Conservation (phyloP, 2,329 filamentous ascomycete genomes). For the Paecilomyces sp. region DNA sequence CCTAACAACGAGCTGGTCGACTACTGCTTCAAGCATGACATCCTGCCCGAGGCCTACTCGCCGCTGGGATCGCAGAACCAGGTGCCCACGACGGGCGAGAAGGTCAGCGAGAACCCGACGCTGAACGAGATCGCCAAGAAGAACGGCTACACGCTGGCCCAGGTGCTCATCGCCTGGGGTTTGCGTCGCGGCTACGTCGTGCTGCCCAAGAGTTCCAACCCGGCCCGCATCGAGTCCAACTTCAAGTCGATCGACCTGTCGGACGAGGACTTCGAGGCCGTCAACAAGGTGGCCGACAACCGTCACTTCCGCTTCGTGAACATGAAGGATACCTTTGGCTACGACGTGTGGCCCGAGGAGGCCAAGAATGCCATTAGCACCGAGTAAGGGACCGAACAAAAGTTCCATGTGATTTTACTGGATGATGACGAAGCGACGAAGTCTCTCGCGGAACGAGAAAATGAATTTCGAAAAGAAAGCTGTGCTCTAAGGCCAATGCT, state of each 20-base stretch:
- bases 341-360: constrained; percentile 62
- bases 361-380: constrained; percentile 7
- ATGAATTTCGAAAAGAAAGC: background rate
- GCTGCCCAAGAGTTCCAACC: constrained; percentile 63
- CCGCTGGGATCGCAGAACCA: constrained; percentile 59
- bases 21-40: constrained; percentile 35
- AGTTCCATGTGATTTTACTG: background rate
- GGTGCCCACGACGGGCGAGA: constrained; percentile 61
- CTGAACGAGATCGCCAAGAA: constrained; percentile 54
- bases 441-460: background rate
- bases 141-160: constrained; percentile 52
- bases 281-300: constrained; percentile 58
- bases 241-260: constrained; percentile 54
- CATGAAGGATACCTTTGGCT: constrained; percentile 76
- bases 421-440: background rate
- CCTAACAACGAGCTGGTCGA: constrained; percentile 37
- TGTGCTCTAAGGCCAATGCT: background rate
- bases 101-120: constrained; percentile 52
- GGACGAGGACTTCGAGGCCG: constrained; percentile 51
- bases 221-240: constrained; percentile 61
- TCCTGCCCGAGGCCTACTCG: constrained; percentile 37
- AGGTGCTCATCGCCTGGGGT: constrained; percentile 60
- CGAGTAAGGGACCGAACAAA: background rate
- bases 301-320: constrained; percentile 68
- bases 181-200: constrained; percentile 60